Conservation (phyloP, 805 yeast genomes). For the Candida nanaspora region DNA sequence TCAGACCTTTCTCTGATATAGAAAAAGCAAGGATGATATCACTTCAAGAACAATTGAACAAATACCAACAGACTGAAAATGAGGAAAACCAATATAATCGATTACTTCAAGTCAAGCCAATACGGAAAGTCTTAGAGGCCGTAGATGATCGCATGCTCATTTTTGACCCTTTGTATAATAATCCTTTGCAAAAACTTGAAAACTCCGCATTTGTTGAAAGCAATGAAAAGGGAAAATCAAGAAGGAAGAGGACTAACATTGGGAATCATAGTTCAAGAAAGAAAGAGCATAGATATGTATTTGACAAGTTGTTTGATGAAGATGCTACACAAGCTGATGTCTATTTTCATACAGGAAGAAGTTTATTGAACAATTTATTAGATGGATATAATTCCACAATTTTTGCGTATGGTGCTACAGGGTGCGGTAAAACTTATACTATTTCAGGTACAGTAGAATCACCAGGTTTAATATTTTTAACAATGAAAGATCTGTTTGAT, state of each 20-base stretch:
- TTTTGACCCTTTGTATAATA: constrained; percentile 76
- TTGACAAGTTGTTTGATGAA: constrained; percentile 73
- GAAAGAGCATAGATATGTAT: constrained; percentile 72
- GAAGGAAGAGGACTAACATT: constrained; percentile 8
- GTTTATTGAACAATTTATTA: constrained; percentile 63
- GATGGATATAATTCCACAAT: constrained; percentile 89
- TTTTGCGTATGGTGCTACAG: constrained; percentile 96
- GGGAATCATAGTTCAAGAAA: constrained; percentile 36
- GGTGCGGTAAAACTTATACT: constrained; percentile 96
- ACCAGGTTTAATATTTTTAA: constrained; percentile 76
- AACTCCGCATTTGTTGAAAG: constrained; percentile 15
- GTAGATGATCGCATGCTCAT: constrained; percentile 82
- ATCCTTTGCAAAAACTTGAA: constrained; percentile 50
- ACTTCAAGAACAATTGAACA: not conserved
- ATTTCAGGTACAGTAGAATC: constrained; percentile 65
- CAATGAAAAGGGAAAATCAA: constrained; percentile 2
- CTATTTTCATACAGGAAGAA: constrained; percentile 57
- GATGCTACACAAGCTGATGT: constrained; percentile 59
- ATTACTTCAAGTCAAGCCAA: constrained; percentile 2
- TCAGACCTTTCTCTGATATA: constrained; percentile 66
- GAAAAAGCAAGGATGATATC: constrained; percentile 33
- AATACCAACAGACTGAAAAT: constrained; percentile 14
- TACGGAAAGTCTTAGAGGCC: constrained; percentile 66
- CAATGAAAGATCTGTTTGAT: constrained; percentile 69
- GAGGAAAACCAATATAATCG: not conserved